Evolutionary conservation across 345 rosid genomes (phyloP), one percentile per base, ranked within the genome.

Genomic region (Camelina neglecta): DNA sequence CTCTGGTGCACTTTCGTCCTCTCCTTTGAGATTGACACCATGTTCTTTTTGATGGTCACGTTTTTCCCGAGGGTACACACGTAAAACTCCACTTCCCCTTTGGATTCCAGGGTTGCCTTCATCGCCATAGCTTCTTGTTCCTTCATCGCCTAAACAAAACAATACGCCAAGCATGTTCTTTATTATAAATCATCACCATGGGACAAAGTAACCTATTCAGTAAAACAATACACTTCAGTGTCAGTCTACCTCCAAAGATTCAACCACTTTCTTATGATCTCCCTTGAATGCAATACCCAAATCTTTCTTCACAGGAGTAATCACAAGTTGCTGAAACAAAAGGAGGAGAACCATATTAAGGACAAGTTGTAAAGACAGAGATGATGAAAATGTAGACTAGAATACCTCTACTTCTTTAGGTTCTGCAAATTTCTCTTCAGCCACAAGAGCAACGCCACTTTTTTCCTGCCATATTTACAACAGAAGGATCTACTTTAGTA

Each of bases 201-300:
- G 63, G 50, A 45, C 41, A 44, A 33, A 47, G 9, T 51, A 31
- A 29, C 29, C 12, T 42, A 31, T 59, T 44, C 3, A 24, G 42
- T 54, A 26, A 31, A 24, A 42, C 6, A 4, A 31, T 45, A 4
- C 13, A 69, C 0, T 66, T 2, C 55, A 31, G 29, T 26, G 29
- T 26, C 29, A 26, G 29, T 26, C 29, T 26, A 90, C 90, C 96
- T 90, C 96, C 79, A 90, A 71, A 42, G 93, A 85, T 84, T 91
- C 97, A 76, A 84, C 83, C 57, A 93, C 89, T 44, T 67, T 87
- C 50, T 84, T 91, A 61, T 93, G 98, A 62, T 60, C 67, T 59
- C 87, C 93, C 89, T 88, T 91, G 66, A 93, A 93, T 58, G 90
- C 93, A 80, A 89, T 90, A 53, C 97, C 98, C 39, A 93, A 76